Evolutionary conservation across 2,329 filamentous ascomycete species (phyloP).

Genomic region (Penicillium brevicompactum): DNA sequence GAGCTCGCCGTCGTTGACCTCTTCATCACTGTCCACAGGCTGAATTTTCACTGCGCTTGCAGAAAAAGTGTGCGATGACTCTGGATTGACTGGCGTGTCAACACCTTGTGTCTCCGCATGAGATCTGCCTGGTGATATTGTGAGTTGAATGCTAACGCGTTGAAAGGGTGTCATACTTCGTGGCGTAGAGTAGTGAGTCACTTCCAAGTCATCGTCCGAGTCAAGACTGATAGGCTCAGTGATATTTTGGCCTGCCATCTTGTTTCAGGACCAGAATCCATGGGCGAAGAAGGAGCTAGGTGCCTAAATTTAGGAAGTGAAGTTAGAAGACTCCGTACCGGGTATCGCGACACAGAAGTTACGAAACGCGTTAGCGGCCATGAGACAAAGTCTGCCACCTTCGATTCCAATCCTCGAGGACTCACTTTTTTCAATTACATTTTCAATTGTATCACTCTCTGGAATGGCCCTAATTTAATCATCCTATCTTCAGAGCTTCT

Average conservation of each 20-base stretch:
- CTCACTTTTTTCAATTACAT: no score
- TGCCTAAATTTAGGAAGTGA: not conserved
- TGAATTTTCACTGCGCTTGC: constrained; percentile 26
- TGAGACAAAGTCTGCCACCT: not conserved
- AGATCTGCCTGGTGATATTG: constrained; percentile 9
- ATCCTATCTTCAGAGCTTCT: no score
- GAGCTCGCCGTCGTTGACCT: constrained; percentile 42
- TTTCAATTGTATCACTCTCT: no score
- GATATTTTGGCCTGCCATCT: constrained; percentile 12
- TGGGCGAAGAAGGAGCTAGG: not conserved
- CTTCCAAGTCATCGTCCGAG: constrained; percentile 47
- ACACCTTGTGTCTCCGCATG: not conserved
- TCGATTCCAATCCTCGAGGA: not conserved
- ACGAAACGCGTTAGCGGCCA: constrained; percentile 1
- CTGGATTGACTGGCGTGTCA: constrained; percentile 5
- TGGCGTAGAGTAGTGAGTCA: constrained; percentile 28
- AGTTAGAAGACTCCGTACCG: not conserved
- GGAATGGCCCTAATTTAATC: no score
- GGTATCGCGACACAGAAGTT: not conserved
- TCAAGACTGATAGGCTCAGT: constrained; percentile 30
- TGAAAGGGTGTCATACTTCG: constrained; percentile 15
- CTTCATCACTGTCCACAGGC: constrained; percentile 30
- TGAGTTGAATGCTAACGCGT: constrained; percentile 23
- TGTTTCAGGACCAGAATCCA: constrained; percentile 9
- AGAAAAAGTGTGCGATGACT: constrained; percentile 1